A percentile compares a stretch with the other conserved stretches of the same genome.
Conservation (phyloP, 768 basidiomycete species). For the Psilocybe tampanensis region DNA sequence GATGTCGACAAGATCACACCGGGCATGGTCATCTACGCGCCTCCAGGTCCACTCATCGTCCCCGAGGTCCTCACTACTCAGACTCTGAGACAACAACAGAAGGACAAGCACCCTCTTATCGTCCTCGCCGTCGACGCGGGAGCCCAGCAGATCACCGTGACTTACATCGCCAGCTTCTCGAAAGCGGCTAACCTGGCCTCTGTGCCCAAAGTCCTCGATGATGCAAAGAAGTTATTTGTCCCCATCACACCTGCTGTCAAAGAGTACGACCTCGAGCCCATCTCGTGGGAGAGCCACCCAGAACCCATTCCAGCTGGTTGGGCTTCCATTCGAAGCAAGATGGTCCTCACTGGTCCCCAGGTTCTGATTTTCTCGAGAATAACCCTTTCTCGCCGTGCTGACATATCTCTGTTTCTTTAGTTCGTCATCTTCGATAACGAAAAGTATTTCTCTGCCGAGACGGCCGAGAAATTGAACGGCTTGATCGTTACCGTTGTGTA, state of each 20-base stretch:
- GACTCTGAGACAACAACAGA: background rate
- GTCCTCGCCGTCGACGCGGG: constrained; percentile 3
- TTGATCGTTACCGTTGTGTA: too few relatives aligned
- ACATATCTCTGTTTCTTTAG: too few relatives aligned
- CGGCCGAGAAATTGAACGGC: too few relatives aligned
- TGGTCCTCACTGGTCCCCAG: background rate
- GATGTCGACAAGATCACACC: constrained; percentile 2
- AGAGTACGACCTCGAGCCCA: background rate
- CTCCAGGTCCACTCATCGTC: constrained; percentile 1
- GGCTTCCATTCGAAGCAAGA: constrained; percentile 1
- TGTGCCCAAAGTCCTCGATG: background rate
- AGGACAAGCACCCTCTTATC: constrained; percentile 3
- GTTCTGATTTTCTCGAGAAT: too few relatives aligned
- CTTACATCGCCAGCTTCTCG: constrained; percentile 1
- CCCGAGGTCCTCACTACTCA: constrained; percentile 2
- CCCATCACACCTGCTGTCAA: constrained; percentile 1
- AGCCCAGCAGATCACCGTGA: constrained; percentile 1
- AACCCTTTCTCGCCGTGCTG: too few relatives aligned
- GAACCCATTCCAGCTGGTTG: constrained; percentile 1
- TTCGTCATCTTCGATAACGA: too few relatives aligned
- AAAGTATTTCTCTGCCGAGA: too few relatives aligned
- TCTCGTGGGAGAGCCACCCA: background rate
- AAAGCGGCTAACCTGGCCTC: background rate
- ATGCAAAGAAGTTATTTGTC: background rate
- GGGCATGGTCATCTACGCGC: constrained; percentile 5